phyloP scores from a whole-genome alignment of 1,284 basidiomycete species.

The Trametes sp. region DNA sequence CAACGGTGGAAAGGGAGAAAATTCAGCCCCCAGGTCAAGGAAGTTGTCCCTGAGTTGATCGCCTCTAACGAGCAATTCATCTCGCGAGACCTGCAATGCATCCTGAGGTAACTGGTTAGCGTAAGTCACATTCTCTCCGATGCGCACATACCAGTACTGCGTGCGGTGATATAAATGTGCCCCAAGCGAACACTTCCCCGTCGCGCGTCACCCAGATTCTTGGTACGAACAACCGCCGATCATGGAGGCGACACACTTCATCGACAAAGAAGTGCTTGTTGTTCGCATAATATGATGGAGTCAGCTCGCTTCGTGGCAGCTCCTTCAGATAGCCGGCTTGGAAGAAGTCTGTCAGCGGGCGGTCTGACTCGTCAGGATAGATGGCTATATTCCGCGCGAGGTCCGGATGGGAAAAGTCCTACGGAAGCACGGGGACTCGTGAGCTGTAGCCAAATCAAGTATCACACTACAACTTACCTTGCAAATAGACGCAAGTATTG shows the following conservation, averaged over 20 bases:
- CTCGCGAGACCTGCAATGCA: too few species aligned
- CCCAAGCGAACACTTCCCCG: background rate
- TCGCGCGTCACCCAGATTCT: background rate
- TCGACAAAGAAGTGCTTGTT: constrained; percentile 15
- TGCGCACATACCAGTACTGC: too few species aligned
- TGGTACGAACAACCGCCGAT: background rate
- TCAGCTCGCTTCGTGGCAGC: constrained; percentile 11
- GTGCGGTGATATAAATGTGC: background rate
- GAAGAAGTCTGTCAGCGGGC: background rate
- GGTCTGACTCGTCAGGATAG: constrained; percentile 9
- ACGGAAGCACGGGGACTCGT: background rate
- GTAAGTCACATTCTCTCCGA: too few species aligned
- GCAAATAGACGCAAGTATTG: background rate
- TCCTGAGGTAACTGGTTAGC: too few species aligned
- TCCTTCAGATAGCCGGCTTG: background rate
- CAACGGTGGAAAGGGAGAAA: too few species aligned
- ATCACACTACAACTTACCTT: too few species aligned
- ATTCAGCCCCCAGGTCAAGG: too few species aligned
- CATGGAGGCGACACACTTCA: constrained; percentile 2
- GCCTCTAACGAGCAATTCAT: too few species aligned
- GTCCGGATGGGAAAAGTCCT: constrained; percentile 16
- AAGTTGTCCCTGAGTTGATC: too few species aligned
- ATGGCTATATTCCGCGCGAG: constrained; percentile 1
- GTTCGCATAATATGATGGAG: background rate
- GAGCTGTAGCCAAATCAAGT: background rate